phyloP scores from a whole-genome alignment of 495 filamentous ascomycete genomes.

The Aspergillus baeticus region DNA sequence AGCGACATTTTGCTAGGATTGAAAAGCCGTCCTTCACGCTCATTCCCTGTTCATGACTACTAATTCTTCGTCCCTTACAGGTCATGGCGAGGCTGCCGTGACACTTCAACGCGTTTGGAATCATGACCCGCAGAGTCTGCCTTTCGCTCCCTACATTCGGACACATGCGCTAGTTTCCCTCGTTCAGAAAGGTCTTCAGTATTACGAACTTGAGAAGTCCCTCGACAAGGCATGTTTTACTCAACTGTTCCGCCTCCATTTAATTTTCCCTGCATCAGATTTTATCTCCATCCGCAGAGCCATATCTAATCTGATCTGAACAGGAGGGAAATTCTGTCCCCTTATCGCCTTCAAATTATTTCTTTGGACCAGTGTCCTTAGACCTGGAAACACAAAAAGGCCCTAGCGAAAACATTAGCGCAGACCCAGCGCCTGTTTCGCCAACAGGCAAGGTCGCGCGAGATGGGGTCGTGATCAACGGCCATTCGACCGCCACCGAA shows the following conservation, averaged over 20 bases:
- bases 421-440: conserved; percentile 29
- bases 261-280: not conserved
- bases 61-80: conserved; percentile 32
- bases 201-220: conserved; percentile 66
- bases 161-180: conserved; percentile 71
- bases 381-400: conserved; percentile 31
- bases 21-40: conserved; percentile 9
- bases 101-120: conserved; percentile 83
- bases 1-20: not conserved
- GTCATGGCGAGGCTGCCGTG: conserved; percentile 68
- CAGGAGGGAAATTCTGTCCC: conserved; percentile 44
- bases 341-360: conserved; percentile 41
- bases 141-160: conserved; percentile 74
- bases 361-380: conserved; percentile 51
- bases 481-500: conserved; percentile 34
- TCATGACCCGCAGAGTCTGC: conserved; percentile 67
- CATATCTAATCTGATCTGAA: conserved; percentile 3
- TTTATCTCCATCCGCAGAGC: not conserved
- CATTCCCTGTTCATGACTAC: conserved; percentile 2
- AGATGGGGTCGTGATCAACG: conserved; percentile 45
- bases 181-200: conserved; percentile 75
- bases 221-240: conserved; percentile 57
- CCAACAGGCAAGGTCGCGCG: conserved; percentile 39
- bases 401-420: conserved; percentile 26
- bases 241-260: too few species aligned